phyloP scores from a whole-genome alignment of 2,329 filamentous ascomycete genomes.

The Ophiostoma sp. region DNA sequence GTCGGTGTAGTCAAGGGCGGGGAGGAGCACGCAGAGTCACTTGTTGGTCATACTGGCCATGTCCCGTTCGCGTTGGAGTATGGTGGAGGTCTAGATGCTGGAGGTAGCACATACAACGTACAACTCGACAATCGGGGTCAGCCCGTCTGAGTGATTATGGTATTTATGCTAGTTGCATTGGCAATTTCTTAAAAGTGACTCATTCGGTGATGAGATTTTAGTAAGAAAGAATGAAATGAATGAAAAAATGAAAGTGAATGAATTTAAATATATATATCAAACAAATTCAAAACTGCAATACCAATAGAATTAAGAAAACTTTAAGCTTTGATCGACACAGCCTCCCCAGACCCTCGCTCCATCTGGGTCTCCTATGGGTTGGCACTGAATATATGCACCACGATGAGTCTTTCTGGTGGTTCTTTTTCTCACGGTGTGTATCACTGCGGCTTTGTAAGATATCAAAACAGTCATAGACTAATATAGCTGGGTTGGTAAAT shows the following conservation, averaged over 20 bases:
- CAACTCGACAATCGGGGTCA: background rate
- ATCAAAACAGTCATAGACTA: background rate
- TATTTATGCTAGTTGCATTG: background rate
- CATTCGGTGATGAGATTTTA: background rate
- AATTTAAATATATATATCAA: background rate
- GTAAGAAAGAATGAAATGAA: background rate
- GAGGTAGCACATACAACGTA: background rate
- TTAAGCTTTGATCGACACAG: conserved; percentile 8
- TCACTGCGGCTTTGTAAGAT: background rate
- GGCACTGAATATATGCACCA: background rate
- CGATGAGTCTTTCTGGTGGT: background rate
- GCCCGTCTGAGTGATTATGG: background rate
- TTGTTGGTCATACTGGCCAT: background rate
- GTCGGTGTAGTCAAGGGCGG: background rate
- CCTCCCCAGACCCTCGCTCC: background rate
- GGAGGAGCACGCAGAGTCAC: background rate
- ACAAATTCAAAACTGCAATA: background rate
- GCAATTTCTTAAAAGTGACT: background rate
- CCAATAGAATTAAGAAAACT: background rate
- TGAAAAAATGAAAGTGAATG: background rate
- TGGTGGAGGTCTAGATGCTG: background rate
- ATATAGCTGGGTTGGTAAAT: background rate
- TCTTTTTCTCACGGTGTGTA: background rate
- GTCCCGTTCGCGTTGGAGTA: background rate
- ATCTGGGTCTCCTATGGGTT: background rate